Conservation (phyloP, 2,329 filamentous ascomycete genomes). For the Lecanicillium sp. region DNA sequence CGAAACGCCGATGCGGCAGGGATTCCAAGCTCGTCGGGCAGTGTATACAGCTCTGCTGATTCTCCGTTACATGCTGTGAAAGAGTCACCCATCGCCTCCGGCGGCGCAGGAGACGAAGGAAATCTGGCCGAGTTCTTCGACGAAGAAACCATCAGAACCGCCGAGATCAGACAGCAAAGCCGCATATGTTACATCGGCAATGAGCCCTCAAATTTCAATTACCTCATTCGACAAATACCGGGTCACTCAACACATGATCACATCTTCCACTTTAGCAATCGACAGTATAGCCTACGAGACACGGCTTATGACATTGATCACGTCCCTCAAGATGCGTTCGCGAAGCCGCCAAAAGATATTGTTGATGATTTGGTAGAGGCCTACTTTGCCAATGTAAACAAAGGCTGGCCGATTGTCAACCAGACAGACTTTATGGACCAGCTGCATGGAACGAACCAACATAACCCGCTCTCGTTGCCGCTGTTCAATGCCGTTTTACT, state of each 20-base stretch:
- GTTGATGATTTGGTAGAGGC: constrained; percentile 15
- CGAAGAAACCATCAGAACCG: constrained; percentile 32
- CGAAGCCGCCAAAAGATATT: not conserved
- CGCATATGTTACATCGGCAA: constrained; percentile 46
- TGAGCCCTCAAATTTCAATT: constrained; percentile 47
- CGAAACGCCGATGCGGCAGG: too few relatives aligned
- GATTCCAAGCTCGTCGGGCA: constrained; percentile 11
- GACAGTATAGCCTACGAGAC: constrained; percentile 26
- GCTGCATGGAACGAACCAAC: constrained; percentile 35
- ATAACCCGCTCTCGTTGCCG: constrained; percentile 35
- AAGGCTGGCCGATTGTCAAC: constrained; percentile 42
- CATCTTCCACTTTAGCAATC: constrained; percentile 25
- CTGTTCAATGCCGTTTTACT: constrained; percentile 42
- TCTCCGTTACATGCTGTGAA: not conserved
- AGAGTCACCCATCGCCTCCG: constrained; percentile 10
- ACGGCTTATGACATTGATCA: constrained; percentile 16
- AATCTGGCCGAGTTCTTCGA: constrained; percentile 43
- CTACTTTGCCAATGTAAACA: constrained; percentile 42
- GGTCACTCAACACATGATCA: constrained; percentile 15
- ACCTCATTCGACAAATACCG: constrained; percentile 41
- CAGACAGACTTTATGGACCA: constrained; percentile 41
- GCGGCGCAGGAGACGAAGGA: constrained; percentile 32
- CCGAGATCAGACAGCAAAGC: constrained; percentile 37
- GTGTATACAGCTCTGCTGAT: not conserved
- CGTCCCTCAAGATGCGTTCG: not conserved